Evolutionary conservation across 805 yeast species (phyloP).

Genomic region (Middelhovenomyces tepae): DNA sequence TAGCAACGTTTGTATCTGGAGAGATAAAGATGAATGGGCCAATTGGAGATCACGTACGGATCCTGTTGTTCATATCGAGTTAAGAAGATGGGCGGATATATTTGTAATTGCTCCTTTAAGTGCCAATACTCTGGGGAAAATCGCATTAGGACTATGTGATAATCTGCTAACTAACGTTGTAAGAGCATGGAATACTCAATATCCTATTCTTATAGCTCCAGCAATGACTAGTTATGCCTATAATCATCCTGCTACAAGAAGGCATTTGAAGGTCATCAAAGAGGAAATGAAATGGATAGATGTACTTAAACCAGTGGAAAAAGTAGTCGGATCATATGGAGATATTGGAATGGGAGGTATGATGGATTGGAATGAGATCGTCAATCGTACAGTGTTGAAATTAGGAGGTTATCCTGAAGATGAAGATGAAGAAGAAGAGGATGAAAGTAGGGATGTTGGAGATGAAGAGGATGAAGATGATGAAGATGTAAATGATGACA

Average conservation of each 20-base stretch:
- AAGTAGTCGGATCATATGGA: conserved; percentile 86
- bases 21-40: conserved; percentile 90
- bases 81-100: conserved; percentile 95
- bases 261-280: conserved; percentile 63
- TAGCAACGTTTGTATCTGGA: conserved; percentile 76
- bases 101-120: conserved; percentile 88
- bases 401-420: conserved; percentile 54
- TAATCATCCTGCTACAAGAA: conserved; percentile 78
- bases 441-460: conserved; percentile 35
- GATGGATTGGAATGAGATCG: conserved; percentile 96
- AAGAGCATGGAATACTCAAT: conserved; percentile 91
- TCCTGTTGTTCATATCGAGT: conserved; percentile 90
- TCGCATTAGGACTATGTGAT: conserved; percentile 86
- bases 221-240: conserved; percentile 93
- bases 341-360: conserved; percentile 99
- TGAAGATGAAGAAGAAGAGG: conserved; percentile 41
- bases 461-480: conserved; percentile 29
- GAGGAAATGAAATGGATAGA: conserved; percentile 96
- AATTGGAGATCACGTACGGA: conserved; percentile 78
- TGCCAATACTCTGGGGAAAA: conserved; percentile 85
- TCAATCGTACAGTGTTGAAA: conserved; percentile 69
- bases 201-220: conserved; percentile 86
- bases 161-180: conserved; percentile 83
- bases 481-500: conserved; percentile 24
- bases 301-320: conserved; percentile 88